Percentiles rank a stretch among this genome's conserved stretches.
phyloP scores from a whole-genome alignment of 306 rosid species.

The Bauhinia variegata region DNA sequence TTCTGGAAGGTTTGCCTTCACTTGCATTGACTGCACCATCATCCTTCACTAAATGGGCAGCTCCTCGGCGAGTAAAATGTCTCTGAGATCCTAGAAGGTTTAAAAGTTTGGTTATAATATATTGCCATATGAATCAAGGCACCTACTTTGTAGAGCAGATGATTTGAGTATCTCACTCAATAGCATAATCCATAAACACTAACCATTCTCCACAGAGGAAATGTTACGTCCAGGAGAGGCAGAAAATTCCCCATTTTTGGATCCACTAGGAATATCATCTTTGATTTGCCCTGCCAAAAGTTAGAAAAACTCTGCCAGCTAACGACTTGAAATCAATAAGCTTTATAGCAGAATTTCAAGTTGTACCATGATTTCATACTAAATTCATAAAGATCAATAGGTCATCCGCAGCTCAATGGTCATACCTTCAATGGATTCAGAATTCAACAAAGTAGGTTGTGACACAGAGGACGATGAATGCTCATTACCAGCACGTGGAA shows the following conservation, averaged over 20 bases:
- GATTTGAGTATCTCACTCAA: background rate
- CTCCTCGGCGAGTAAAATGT: conserved; percentile 75
- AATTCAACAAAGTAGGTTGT: conserved; percentile 47
- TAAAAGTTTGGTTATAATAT: conserved; percentile 23
- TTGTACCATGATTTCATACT: conserved; percentile 9
- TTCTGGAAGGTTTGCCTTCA: conserved; percentile 81
- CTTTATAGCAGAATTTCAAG: conserved; percentile 31
- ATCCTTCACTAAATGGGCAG: conserved; percentile 60
- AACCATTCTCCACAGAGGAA: conserved; percentile 60
- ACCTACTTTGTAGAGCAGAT: background rate
- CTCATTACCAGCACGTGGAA: conserved; percentile 60
- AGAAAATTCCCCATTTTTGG: conserved; percentile 56
- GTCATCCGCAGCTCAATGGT: conserved; percentile 7
- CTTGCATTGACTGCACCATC: conserved; percentile 55
- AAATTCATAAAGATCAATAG: conserved; percentile 14
- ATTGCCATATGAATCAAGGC: conserved; percentile 21
- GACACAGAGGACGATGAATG: conserved; percentile 44
- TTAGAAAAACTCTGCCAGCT: conserved; percentile 36
- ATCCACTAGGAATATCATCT: conserved; percentile 51
- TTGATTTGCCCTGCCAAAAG: conserved; percentile 46
- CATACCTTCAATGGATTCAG: conserved; percentile 76
- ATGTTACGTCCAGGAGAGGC: conserved; percentile 56
- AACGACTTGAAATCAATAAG: conserved; percentile 29
- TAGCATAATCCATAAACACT: conserved; percentile 31
- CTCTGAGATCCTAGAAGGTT: conserved; percentile 60